These are phyloP conservation scores for Penicillium chermesinum DNA, from an alignment of 495 filamentous ascomycete genomes.

Conservation along the genomic window DNA sequence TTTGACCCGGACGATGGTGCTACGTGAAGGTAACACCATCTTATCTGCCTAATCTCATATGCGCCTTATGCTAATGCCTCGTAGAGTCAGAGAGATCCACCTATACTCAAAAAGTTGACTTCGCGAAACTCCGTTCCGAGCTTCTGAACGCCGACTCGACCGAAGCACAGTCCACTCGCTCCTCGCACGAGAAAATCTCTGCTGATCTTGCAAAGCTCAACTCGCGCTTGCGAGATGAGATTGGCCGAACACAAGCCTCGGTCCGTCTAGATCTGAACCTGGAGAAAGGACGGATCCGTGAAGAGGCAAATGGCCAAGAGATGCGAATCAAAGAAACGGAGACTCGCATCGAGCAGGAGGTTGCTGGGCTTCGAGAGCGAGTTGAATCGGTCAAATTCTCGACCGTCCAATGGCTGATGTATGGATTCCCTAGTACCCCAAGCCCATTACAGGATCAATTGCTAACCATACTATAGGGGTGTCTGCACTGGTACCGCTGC, in stretches of 20 bases:
- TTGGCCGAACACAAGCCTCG: conserved; percentile 84
- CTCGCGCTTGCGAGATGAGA: conserved; percentile 83
- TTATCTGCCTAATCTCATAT: neutral
- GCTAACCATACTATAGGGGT: conserved; percentile 50
- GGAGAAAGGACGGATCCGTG: conserved; percentile 93
- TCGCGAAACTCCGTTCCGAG: conserved; percentile 96
- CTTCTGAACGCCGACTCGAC: conserved; percentile 85
- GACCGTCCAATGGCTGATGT: conserved; percentile 96
- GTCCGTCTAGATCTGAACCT: conserved; percentile 91
- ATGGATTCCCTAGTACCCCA: conserved; percentile 21
- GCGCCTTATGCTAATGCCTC: neutral
- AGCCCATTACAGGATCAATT: conserved; percentile 5
- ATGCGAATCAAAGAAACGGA: conserved; percentile 99
- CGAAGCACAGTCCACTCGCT: conserved; percentile 80
- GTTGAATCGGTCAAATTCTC: conserved; percentile 97
- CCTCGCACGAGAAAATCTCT: conserved; percentile 85
- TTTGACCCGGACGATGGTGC: conserved; percentile 95
- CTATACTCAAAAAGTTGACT: conserved; percentile 98
- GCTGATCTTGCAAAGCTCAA: conserved; percentile 93
- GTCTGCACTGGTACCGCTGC: conserved; percentile 94
- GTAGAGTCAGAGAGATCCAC: conserved; percentile 60
- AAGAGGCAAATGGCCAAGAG: conserved; percentile 95
- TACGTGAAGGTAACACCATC: conserved; percentile 65
- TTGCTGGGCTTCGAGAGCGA: conserved; percentile 82
- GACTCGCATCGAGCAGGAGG: conserved; percentile 96